Base-by-base conservation (phyloP, 1,284 basidiomycete genomes). In the Ustilago crameri region DNA sequence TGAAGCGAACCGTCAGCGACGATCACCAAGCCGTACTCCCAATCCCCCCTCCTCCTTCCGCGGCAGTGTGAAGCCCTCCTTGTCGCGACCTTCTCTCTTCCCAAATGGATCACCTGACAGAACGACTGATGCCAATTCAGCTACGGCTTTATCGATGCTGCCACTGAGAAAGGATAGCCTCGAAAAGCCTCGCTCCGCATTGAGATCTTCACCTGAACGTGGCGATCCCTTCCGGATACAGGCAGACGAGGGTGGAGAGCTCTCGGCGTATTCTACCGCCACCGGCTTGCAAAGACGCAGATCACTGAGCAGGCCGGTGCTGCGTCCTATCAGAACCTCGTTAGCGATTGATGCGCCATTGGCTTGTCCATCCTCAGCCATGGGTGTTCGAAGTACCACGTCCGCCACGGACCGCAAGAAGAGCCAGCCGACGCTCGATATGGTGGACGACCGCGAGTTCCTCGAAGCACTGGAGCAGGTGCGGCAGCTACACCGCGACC, bases 361-460 rank as follows among this genome's bases (percentile, higher is more conserved):
- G 10, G 30, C 38, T 2, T 49, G 56, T 9, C 65, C 71, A 12
- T 70, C 66, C 32, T 55, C 57, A 2, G 59, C 63, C n/a, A 58
- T 57, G 41, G 64, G 69, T 22, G 60, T 68, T 54, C 35, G 61
- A 14, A 51, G 59, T 15, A 34, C 43, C 15, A 32, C 64, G 45
- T 52, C 60, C 9, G 61, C 20, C 9, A 53, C 38, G n/a, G 54
- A 59, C 24, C 67, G 71, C 45, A 74, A 78, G 64, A 71, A 68
- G 67, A 73, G 75, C 53, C 76, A 77, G 45, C 74, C 76, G 9
- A 76, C 78, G 50, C 71, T 80, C 35, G 76, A 70, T 43, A 80
- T 80, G 49, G 73, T 68, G 14, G 78, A 80, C 35, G 78, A 80
- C 46, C 59, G 44, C 42, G 78, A 80, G 58, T 80, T 80, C 59